These are phyloP conservation scores for Cercospora nicotianae DNA, from an alignment of 2,329 filamentous ascomycete species.

Conservation along the genomic window DNA sequence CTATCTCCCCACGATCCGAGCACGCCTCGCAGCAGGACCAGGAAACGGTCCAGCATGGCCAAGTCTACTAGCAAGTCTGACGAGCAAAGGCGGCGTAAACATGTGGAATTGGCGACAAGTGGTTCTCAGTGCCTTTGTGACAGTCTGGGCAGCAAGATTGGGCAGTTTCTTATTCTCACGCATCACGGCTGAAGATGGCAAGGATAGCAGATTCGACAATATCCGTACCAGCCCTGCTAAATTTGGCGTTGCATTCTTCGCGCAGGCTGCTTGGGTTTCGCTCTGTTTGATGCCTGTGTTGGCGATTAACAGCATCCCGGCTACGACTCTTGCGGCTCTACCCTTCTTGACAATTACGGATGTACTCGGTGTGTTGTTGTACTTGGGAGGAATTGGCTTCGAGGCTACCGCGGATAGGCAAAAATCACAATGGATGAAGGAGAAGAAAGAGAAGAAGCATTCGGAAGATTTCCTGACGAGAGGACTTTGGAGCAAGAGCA, in stretches of 20 bases:
- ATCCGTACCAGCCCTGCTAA: conserved; percentile 55
- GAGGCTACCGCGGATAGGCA: conserved; percentile 65
- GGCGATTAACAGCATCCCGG: conserved; percentile 62
- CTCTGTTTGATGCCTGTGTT: conserved; percentile 66
- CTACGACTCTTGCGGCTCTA: conserved; percentile 52
- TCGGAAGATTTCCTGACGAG: conserved; percentile 65
- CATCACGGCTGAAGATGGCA: conserved; percentile 57
- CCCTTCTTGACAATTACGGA: conserved; percentile 55
- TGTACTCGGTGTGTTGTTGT: conserved; percentile 59
- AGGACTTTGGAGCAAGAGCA: conserved; percentile 61
- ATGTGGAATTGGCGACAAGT: conserved; percentile 64
- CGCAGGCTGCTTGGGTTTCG: conserved; percentile 67
- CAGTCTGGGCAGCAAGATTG: conserved; percentile 63
- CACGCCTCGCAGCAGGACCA: conserved; percentile 50
- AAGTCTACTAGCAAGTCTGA: conserved; percentile 49
- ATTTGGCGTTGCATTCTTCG: conserved; percentile 57
- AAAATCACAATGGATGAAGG: conserved; percentile 61
- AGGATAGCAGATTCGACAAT: conserved; percentile 59
- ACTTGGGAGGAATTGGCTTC: conserved; percentile 58
- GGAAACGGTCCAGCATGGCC: conserved; percentile 49
- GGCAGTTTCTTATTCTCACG: conserved; percentile 65
- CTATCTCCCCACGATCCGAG: conserved; percentile 60
- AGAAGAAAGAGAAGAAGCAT: conserved; percentile 65
- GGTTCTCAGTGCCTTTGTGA: conserved; percentile 55
- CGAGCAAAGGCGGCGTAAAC: conserved; percentile 43